phyloP scores from a whole-genome alignment of 148 eudicot genomes.

The Vaccinium corymbosum region DNA sequence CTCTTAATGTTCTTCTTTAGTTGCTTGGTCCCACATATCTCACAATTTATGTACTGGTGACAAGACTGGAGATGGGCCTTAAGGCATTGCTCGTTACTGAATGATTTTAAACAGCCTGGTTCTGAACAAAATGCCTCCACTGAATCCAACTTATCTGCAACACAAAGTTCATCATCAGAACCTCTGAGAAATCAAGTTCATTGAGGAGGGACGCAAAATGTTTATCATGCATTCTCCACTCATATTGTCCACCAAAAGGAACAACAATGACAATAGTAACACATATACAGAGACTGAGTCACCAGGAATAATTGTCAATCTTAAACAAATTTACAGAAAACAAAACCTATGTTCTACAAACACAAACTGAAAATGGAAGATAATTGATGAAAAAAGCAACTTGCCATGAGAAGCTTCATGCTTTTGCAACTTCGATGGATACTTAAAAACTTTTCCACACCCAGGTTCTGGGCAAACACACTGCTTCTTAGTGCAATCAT shows the following conservation, averaged over 20 bases:
- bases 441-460: constrained; percentile 84
- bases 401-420: constrained; percentile 81
- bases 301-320: neutral
- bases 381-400: constrained; percentile 6
- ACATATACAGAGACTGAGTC: neutral
- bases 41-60: constrained; percentile 63
- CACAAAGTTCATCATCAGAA: neutral
- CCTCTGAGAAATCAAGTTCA: neutral
- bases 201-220: neutral
- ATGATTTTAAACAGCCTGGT: constrained; percentile 76
- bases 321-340: neutral
- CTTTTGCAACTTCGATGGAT: constrained; percentile 51
- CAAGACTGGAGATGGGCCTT: constrained; percentile 64
- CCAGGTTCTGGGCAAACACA: constrained; percentile 60
- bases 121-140: constrained; percentile 73
- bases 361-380: neutral
- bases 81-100: constrained; percentile 61
- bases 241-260: neutral
- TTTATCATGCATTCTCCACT: neutral
- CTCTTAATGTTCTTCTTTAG: constrained; percentile 82
- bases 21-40: constrained; percentile 80
- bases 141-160: constrained; percentile 65
- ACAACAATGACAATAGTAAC: neutral
- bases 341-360: neutral
- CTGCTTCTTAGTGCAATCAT: constrained; percentile 28